Evolutionary conservation across 495 filamentous ascomycete genomes (phyloP), one percentile per base, ranked within the genome.

Genomic region (Neurospora africana): DNA sequence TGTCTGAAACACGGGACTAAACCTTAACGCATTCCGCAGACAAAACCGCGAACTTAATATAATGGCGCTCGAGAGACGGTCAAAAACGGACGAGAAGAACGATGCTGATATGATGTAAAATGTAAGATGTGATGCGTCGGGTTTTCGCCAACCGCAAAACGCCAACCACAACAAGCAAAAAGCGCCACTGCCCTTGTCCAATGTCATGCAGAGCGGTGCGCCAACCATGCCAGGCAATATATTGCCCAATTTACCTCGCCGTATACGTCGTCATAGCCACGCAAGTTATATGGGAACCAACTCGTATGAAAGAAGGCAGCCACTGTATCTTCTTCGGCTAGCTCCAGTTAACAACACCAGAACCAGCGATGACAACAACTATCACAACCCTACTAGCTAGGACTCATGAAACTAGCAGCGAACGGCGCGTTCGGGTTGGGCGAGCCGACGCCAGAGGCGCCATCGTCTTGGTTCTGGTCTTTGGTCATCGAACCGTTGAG

Each of bases 401-500:
- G 71, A 74, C 73, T 73, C 47, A 75, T 53, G 53, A 81, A 81
- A 71, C 79, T 78, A 7, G 79, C 79, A n/a, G 79, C 79, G 39
- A 81, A 74, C 35, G 82, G 79, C 21, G 83, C 81, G 33, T 81
- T 65, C 27, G 53, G 53, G 53, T 65, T 80, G 61, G 84, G 86
- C 40, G 83, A 84, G n/a, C 86, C 88, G 71, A 90, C 86, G 27
- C 82, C 79, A 65, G 53, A 65, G 70, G 83, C 83, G 61, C 82
- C 77, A 33, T 86, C 84, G 41, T 82, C 79, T 11, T 82, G 82
- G 69, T 82, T 82, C 69, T 93, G 91, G 72, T 91, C 90, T 61
- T 87, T 86, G 69, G 91, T 92, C 83, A 90, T 90, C 7, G 90
- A 92, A 58, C 94, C 94, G 77, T 98, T 98, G 61, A 98, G 90